Evolutionary conservation across 2,329 filamentous ascomycete genomes (phyloP), one percentile per base, ranked within the genome.

Genomic region (Phyllosticta paracitricarpa): DNA sequence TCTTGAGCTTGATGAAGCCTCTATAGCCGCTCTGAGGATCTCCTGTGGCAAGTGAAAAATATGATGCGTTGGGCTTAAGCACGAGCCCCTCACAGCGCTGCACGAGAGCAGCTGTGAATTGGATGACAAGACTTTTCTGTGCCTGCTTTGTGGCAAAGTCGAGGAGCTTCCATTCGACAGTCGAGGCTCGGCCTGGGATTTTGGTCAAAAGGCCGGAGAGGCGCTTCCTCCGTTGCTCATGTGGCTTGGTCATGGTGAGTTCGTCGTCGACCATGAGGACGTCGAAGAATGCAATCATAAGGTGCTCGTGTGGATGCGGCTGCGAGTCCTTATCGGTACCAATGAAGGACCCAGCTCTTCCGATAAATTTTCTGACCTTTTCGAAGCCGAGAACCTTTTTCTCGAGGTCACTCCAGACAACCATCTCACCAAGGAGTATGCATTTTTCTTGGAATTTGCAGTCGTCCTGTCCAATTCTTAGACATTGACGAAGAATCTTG

Each of bases 341-440:
- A 59, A 95, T 75, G 61, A 84, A 88, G 0, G 78, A 78, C 0
- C 91, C 91, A 54, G 89, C 87, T 51, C 91, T 83, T 7, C 82
- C 79, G 26, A 96, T 83, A 68, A 95, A 88, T 66, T 90, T 92
- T 54, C 91, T 82, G 63, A 96, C 87, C 67, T 90, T 89, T 66
- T 94, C 85, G 66, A 96, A 96, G 0, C 85, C 85, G 53, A 91
- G 75, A 2, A 95, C 84, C 48, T 78, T 82, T 24, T 81, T 74
- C 53, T 87, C 78, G 73, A 78, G 76, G 58, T 90, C 85, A 69
- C 83, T 89, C 72, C 87, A 95, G 1, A 93, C 87, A 5, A 94
- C 80, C 59, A 96, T 76, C 69, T 97, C 92, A 2, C 89, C 91
- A 68, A 96, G 88, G 0, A 96, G 72, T 54, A 96, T 93, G 66